phyloP scores from a whole-genome alignment of 495 filamentous ascomycete genomes.

The Lasiosphaeria miniovina region DNA sequence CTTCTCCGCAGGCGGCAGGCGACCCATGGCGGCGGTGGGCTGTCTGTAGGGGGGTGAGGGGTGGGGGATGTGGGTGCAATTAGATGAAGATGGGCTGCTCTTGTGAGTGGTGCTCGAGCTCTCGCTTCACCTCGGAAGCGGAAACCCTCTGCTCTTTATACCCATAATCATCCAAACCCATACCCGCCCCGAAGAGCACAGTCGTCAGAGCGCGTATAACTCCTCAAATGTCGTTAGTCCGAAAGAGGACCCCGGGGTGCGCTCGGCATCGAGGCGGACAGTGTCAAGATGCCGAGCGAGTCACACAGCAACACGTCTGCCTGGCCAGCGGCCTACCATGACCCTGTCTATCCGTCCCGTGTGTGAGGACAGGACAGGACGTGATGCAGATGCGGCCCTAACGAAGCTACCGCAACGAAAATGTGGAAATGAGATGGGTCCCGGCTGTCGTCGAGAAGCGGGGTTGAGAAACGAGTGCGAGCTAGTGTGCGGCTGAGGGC shows the following conservation, averaged over 20 bases:
- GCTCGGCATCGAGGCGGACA: not conserved
- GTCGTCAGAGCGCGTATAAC: not conserved
- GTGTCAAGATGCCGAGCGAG: not conserved
- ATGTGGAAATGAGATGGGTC: conserved; percentile 14
- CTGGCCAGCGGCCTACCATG: too few species aligned
- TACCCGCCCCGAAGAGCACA: too few species aligned
- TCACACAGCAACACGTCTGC: not conserved
- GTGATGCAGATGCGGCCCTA: not conserved
- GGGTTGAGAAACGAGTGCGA: not conserved
- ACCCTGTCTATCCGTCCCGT: not conserved
- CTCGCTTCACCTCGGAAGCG: not conserved
- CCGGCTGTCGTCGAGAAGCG: not conserved
- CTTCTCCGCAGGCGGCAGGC: conserved; percentile 46
- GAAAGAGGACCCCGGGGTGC: not conserved
- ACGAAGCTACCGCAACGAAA: conserved; percentile 15
- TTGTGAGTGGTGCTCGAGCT: not conserved
- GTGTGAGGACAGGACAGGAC: not conserved
- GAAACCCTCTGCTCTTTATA: not conserved
- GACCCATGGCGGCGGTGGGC: conserved; percentile 30
- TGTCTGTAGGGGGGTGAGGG: not conserved
- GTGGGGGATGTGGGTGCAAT: not conserved
- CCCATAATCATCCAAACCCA: not conserved
- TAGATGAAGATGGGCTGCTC: not conserved
- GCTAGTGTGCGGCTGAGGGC: not conserved
- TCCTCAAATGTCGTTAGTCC: not conserved